Base-by-base conservation (phyloP, 2,329 filamentous ascomycete species). In the Talaromyces islandicus region DNA sequence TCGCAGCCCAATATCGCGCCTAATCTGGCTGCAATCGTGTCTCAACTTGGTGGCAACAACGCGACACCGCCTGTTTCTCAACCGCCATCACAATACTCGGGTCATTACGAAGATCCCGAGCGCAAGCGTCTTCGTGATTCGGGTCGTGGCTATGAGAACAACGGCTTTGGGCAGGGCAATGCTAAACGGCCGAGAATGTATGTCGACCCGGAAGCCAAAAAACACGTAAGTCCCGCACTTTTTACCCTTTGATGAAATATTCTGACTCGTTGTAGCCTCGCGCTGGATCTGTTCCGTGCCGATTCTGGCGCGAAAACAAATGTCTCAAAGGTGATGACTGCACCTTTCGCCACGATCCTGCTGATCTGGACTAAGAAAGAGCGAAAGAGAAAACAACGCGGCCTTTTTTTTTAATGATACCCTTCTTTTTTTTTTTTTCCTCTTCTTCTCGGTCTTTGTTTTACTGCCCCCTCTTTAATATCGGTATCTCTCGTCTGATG, bases 311-410 rank as follows among this genome's bases (percentile, higher is more conserved):
- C 38, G 77, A 81, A 61, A 81, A 81, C 12, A 80, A 78, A 65
- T 84, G 82, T 67, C 72, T 77, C 60, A 84, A 84, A 65, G 80
- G 80, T 19, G 76, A 79, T 24, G 73, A 78, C 46, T 82, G 80
- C 69, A 81, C 79, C n/a, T 81, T 76, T 67, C 71, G 77, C 59
- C 80, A 82, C 60, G 78, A 80, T 63, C 61, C 60, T 25, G 57
- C 57, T n/a, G 60, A 64, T 61, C 63, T 61, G 41, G 30, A 35
- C n/a, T 61, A 46, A 52, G 29, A 24, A 14, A 48, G 19, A n/a
- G 24, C 12, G 17, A 46, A 43, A 9, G 27, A 21, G 10, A 35
- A 54, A n/a, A 55, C 25, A 46, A 46, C 43, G n/a, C 24, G n/a
- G 43, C 11, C 4, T 9, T 12, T 46, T 46, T 29, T 27, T 19